Base-by-base conservation (phyloP, 1,284 basidiomycete genomes). In the Irpex rosettiformis region DNA sequence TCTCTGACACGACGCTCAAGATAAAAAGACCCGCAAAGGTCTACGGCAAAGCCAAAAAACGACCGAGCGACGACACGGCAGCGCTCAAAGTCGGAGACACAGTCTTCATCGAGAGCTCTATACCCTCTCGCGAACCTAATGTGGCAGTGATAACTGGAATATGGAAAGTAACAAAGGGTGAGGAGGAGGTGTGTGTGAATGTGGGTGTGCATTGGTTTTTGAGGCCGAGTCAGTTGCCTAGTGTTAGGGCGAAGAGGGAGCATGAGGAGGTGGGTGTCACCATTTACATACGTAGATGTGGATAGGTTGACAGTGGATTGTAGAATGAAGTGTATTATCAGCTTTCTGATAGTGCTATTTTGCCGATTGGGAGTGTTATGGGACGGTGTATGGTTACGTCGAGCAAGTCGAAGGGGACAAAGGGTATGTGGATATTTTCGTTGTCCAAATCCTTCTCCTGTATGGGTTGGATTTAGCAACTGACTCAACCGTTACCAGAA, bases 291-390 rank as follows among this genome's bases (percentile, higher is more conserved):
- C 16, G 18, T 33, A 33, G 2, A n/a, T n/a, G n/a, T n/a, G 49
- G 8, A 22, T 13, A 10, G 11, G n/a, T 16, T 37, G 3, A 16
- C 16, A 16, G 2, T 8, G 2, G 21, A 24, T 22, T 52, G 24
- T 43, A 58, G 89, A 84, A 88, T 62, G 88, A 91, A 69, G 77
- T 91, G 3, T 89, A 88, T 64, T 87, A 85, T 57, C 81, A 83
- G 16, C 70, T 89, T 18, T 65, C 75, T 27, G 76, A 76, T 1
- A 76, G 72, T 21, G 80, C 74, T 13, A 72, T 80, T 30, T 62
- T 88, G 5, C 71, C 75, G 16, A 79, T 86, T 4, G 76, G 77
- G 18, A 73, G 75, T 51, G 77, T 91, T 47, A 63, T 83, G 11
- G 71, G 75, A 11, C 79, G 70, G 49, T 90, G 88, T 65, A 69